These are phyloP conservation scores for Cyberlindnera xylosilytica DNA, from an alignment of 805 yeast genomes.

Conservation along the genomic window DNA sequence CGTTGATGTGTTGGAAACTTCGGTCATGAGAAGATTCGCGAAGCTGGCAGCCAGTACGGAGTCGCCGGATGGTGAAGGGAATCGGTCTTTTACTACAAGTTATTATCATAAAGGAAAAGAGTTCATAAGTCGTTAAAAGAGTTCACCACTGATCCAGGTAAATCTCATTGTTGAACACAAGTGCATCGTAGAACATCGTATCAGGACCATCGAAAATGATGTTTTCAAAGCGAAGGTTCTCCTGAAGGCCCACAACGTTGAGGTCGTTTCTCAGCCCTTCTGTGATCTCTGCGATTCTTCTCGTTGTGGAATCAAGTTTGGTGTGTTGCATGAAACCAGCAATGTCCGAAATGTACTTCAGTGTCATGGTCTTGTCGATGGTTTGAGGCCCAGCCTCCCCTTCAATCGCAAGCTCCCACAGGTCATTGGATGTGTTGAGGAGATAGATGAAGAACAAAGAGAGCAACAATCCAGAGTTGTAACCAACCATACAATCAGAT, in stretches of 20 bases:
- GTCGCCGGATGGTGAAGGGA: no score
- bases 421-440: slow-evolving; percentile 24
- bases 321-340: slow-evolving; percentile 24
- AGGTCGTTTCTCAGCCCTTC: slow-evolving; percentile 41
- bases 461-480: slow-evolving; percentile 40
- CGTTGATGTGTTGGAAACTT: no score
- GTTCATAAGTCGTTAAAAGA: no score
- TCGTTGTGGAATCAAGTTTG: slow-evolving; percentile 40
- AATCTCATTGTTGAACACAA: slow-evolving; percentile 27
- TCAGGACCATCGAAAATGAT: slow-evolving; percentile 21
- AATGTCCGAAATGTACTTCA: slow-evolving; percentile 22
- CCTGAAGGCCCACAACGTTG: slow-evolving; percentile 33
- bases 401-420: slow-evolving; percentile 13
- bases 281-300: slow-evolving; percentile 39
- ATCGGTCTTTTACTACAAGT: no score
- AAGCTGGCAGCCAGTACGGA: no score
- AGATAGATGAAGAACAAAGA: slow-evolving; percentile 38
- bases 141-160: slow-evolving; percentile 19
- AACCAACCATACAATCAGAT: slow-evolving; percentile 42
- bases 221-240: slow-evolving; percentile 22
- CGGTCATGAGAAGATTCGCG: no score
- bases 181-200: slow-evolving; percentile 21
- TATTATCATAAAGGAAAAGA: no score
- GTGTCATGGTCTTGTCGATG: slow-evolving; percentile 20
- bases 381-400: background rate